Evolutionary conservation across 352 stramenopile species (phyloP).

Genomic region (Pythium inflatum): DNA sequence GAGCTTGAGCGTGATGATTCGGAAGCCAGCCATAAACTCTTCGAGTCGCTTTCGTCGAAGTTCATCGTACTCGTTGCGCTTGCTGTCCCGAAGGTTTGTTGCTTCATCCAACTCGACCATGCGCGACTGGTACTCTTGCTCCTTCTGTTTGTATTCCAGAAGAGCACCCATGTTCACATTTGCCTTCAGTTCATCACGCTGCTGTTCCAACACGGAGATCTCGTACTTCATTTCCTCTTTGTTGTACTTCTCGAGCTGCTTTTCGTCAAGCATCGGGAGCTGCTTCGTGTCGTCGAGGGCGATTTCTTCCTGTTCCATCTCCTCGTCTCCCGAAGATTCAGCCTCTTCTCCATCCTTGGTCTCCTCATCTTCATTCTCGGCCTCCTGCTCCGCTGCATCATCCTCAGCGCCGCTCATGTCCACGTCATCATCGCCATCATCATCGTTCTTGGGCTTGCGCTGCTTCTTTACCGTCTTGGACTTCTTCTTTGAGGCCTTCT

Average conservation of each 20-base stretch:
- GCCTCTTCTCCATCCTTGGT: constrained; percentile 31
- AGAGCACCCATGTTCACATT: constrained; percentile 95
- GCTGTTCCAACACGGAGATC: constrained; percentile 92
- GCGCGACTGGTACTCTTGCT: constrained; percentile 94
- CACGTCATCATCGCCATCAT: constrained; percentile 46
- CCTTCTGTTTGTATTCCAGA: constrained; percentile 93
- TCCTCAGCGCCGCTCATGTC: constrained; percentile 39
- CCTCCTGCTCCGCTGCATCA: constrained; percentile 25
- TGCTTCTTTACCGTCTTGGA: constrained; percentile 31
- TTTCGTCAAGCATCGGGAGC: constrained; percentile 75
- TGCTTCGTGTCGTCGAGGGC: constrained; percentile 40
- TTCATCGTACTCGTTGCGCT: constrained; percentile 95
- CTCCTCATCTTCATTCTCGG: constrained; percentile 35
- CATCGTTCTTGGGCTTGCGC: constrained; percentile 6
- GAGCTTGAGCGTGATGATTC: constrained; percentile 98
- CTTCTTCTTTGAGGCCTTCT: constrained; percentile 27
- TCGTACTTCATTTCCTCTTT: constrained; percentile 94
- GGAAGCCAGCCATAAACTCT: constrained; percentile 99
- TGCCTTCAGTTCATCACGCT: constrained; percentile 92
- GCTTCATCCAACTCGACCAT: constrained; percentile 95
- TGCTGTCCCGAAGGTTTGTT: constrained; percentile 91
- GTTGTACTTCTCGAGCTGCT: constrained; percentile 87
- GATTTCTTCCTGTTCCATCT: constrained; percentile 30
- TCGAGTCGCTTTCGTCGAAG: constrained; percentile 96
- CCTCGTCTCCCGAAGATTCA: constrained; percentile 28